Base-by-base conservation (phyloP, 495 filamentous ascomycete species). In the Penicillium crystallinum region DNA sequence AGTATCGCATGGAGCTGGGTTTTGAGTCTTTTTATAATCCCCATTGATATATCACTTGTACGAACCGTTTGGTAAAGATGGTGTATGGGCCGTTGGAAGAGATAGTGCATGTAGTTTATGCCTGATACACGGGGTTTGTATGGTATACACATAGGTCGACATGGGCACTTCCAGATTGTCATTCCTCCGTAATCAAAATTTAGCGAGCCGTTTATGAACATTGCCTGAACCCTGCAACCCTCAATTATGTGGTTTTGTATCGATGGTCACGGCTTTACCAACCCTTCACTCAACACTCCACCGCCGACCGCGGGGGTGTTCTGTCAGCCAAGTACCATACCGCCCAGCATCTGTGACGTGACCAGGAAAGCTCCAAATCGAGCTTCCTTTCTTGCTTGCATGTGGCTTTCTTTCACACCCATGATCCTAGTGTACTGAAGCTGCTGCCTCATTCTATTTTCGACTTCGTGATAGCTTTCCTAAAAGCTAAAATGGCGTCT, bases 401-500 rank as follows among this genome's bases (percentile, higher is more conserved):
- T 49, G 38, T 45, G 38, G 40, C 49, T 56, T 9, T 40, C 46
- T 53, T 46, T 23, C 31, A 29, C 14, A 29, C 21, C 22, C 12
- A 23, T 27, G 8, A 18, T 7, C 14, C 23, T 29, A 4, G 12
- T 12, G 27, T 1, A 18, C 6, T 39, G 33, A 21, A 27, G 17
- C 2, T 44, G 22, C 19, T 19, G 4, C 2, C 25, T 15, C 8
- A 14, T n/a, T 45, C 17, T 9, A 11, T 10, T 10, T 22, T 7
- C 8, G 5, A 7, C 37, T 21, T n/a, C 15, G 4, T n/a, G 30
- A 2, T 34, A 11, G 4, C 14, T 22, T 31, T 31, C 10, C 22
- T 19, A 46, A 18, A 7, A 14, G 18, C 21, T 45, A 57, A 25
- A 37, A 80, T 78, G 76, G 65, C 75, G 17, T 66, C 72, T 27